Base-by-base conservation (phyloP, 345 rosid species). In the Brassica carinata region DNA sequence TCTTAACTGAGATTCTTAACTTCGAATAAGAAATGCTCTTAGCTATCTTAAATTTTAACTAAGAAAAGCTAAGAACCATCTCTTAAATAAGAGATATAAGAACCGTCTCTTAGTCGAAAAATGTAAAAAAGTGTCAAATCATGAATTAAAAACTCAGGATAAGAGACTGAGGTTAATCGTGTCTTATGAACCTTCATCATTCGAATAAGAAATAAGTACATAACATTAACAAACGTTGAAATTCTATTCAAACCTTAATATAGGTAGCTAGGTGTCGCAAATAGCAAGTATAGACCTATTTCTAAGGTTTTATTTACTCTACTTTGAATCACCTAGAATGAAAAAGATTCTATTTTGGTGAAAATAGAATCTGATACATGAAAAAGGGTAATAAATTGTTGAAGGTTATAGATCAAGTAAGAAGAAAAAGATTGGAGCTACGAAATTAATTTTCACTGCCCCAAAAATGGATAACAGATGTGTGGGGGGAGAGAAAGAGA, bases 381-480 rank as follows among this genome's bases (percentile, higher is more conserved):
- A 67, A 73, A 72, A 48, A 17, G 53, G 55, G 45, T 62, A 58
- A 76, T 76, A 57, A 71, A 71, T 65, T 66, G 83, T 75, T 75
- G 57, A 69, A 53, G 23, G 3, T 18, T 67, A 69, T 69, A 74
- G 75, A 80, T 63, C 57, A 73, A 61, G 65, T 33, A 74, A 80
- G 58, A 67, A 67, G 62, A 18, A 62, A 58, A 61, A 23, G 40
- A 29, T 67, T 67, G 74, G 64, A 70, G 40, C 40, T 53, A 64
- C 33, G 40, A 71, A 64, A 75, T 81, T 71, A 76, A 57, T 51
- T 71, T 71, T 81, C 84, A 71, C 73, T 58, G 73, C 69, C 74
- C 80, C 57, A 57, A 76, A 81, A 81, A 75, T 81, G 71, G 84
- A 81, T 81, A 81, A 81, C 57, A 78, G 55, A 36, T 73, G 77